These are phyloP conservation scores for Sphaerulina populicola DNA, from an alignment of 2,329 filamentous ascomycete species.

Conservation along the genomic window DNA sequence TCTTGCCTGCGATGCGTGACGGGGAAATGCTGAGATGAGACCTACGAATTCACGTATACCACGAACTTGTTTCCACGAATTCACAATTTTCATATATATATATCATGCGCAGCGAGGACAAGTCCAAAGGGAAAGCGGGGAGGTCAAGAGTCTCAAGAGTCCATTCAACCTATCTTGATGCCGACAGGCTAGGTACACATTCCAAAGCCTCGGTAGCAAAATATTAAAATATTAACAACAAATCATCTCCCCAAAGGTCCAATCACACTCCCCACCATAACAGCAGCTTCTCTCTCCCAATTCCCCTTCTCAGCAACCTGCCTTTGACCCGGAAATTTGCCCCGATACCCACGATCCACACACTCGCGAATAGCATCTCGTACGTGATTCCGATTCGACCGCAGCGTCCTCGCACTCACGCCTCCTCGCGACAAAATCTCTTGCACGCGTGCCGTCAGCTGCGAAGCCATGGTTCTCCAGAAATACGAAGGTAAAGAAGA, in stretches of 20 bases:
- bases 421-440: conserved; percentile 79
- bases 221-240: too few species aligned
- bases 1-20: too few species aligned
- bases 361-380: conserved; percentile 72
- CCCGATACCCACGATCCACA: conserved; percentile 58
- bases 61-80: too few species aligned
- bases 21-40: too few species aligned
- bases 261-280: conserved; percentile 83
- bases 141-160: too few species aligned
- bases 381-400: conserved; percentile 64
- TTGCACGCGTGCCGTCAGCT: conserved; percentile 66
- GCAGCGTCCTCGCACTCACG: conserved; percentile 70
- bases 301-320: conserved; percentile 40
- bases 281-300: conserved; percentile 87
- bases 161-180: too few species aligned
- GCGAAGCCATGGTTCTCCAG: conserved; percentile 80
- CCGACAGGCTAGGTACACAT: too few species aligned
- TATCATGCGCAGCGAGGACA: too few species aligned
- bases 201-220: too few species aligned
- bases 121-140: too few species aligned
- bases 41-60: too few species aligned
- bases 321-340: conserved; percentile 33
- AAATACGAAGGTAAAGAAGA: conserved; percentile 82
- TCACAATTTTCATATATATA: too few species aligned
- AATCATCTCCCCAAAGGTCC: conserved; percentile 35